Percentiles rank a stretch among this genome's conserved stretches.
Evolutionary conservation across 768 basidiomycete genomes (phyloP).

Genomic region (Kockovaella imperatae): DNA sequence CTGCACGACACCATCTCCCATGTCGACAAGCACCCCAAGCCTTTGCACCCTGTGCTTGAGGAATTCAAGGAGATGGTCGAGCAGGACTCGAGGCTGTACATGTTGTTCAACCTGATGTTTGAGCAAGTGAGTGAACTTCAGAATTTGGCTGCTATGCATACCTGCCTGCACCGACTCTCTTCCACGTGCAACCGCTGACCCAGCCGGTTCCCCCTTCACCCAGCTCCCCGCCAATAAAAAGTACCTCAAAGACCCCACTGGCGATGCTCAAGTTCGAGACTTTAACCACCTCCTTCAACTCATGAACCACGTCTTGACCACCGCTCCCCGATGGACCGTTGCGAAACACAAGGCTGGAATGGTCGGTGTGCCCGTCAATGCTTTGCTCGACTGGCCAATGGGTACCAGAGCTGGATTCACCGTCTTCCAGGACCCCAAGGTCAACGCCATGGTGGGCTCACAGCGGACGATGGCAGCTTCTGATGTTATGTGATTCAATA

Average conservation of each 20-base stretch:
- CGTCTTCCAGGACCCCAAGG: slow-evolving; percentile 47
- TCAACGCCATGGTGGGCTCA: slow-evolving; percentile 47
- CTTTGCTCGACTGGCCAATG: slow-evolving; percentile 50
- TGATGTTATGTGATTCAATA: not conserved
- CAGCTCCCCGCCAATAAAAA: slow-evolving; percentile 36
- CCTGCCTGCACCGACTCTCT: not conserved
- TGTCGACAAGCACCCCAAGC: slow-evolving; percentile 39
- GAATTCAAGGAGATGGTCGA: slow-evolving; percentile 44
- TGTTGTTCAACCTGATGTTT: slow-evolving; percentile 44
- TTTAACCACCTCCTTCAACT: slow-evolving; percentile 48
- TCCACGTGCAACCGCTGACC: not conserved
- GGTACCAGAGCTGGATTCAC: slow-evolving; percentile 45
- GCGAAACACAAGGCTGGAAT: slow-evolving; percentile 43
- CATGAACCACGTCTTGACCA: slow-evolving; percentile 49
- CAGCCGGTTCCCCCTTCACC: not conserved
- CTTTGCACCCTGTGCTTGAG: slow-evolving; percentile 36
- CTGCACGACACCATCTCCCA: slow-evolving; percentile 33
- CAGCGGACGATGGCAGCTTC: not conserved
- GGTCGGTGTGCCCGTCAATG: slow-evolving; percentile 51
- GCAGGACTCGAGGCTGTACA: slow-evolving; percentile 37
- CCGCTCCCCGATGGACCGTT: slow-evolving; percentile 48
- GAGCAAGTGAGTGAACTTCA: slow-evolving; percentile 26
- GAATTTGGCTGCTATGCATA: not conserved
- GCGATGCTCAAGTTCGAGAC: slow-evolving; percentile 45
- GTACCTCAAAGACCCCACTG: slow-evolving; percentile 38